Conservation (phyloP, 2,329 filamentous ascomycete genomes). For the Colletotrichum sp. region DNA sequence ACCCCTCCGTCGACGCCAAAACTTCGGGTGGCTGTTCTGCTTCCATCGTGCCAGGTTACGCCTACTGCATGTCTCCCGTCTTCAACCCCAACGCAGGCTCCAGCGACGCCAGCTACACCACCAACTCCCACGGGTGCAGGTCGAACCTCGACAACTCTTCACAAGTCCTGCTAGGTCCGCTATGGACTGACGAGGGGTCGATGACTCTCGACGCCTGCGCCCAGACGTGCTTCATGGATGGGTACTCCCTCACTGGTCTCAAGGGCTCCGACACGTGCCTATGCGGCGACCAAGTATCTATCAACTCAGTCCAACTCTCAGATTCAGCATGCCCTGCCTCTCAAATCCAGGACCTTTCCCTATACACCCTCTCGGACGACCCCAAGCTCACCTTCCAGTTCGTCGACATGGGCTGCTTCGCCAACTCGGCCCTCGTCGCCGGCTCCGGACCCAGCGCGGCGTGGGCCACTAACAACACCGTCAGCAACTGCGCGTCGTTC, state of each 20-base stretch:
- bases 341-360: neutral
- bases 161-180: neutral
- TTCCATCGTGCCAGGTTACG: neutral
- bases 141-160: neutral
- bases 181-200: neutral
- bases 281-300: neutral
- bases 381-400: neutral
- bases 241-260: neutral
- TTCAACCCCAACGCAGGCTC: neutral
- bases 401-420: neutral
- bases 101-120: neutral
- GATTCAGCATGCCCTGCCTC: accelerated
- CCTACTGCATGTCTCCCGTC: neutral
- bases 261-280: neutral
- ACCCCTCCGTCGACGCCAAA: neutral
- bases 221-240: neutral
- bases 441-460: neutral
- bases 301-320: neutral
- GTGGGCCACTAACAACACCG: neutral
- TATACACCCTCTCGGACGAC: neutral
- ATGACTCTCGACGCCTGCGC: neutral
- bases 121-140: neutral
- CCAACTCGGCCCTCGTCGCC: neutral
- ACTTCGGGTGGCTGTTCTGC: neutral
- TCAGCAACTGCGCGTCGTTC: neutral